Evolutionary conservation across 805 yeast species (phyloP).

Genomic region (Yarrowia yakushimensis): DNA sequence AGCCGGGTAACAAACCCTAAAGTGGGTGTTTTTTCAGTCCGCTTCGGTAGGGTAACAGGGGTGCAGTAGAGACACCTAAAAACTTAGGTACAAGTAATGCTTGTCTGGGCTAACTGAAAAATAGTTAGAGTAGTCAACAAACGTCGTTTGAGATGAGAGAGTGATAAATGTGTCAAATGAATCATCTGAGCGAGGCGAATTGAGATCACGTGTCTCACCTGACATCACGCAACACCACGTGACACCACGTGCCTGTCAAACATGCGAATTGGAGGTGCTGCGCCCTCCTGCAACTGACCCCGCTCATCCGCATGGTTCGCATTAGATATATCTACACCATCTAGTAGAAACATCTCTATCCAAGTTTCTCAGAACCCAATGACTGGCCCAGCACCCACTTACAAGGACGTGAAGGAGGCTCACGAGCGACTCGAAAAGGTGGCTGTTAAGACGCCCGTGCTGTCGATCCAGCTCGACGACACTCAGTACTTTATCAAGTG

Average conservation of each 20-base stretch:
- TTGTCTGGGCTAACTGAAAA: no score
- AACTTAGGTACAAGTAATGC: no score
- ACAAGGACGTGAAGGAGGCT: conserved; percentile 10
- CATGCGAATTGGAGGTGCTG: no score
- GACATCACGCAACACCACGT: no score
- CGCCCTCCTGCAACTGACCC: background rate
- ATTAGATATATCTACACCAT: background rate
- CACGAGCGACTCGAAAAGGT: conserved; percentile 10
- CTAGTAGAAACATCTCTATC: background rate
- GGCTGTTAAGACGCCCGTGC: conserved; percentile 12
- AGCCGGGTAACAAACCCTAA: conserved; percentile 11
- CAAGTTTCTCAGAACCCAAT: background rate
- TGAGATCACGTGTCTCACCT: no score
- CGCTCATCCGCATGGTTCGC: background rate
- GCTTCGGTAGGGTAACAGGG: background rate
- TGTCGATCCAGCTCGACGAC: conserved; percentile 13
- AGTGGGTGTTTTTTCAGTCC: background rate
- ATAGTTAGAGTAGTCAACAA: no score
- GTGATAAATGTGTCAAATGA: no score
- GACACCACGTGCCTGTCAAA: background rate
- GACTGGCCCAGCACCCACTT: background rate
- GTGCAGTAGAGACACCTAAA: background rate
- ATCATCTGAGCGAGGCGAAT: no score
- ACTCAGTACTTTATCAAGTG: conserved; percentile 16
- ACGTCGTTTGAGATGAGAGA: no score